Conservation (phyloP, 441 rosid species). For the Croton setiger region DNA sequence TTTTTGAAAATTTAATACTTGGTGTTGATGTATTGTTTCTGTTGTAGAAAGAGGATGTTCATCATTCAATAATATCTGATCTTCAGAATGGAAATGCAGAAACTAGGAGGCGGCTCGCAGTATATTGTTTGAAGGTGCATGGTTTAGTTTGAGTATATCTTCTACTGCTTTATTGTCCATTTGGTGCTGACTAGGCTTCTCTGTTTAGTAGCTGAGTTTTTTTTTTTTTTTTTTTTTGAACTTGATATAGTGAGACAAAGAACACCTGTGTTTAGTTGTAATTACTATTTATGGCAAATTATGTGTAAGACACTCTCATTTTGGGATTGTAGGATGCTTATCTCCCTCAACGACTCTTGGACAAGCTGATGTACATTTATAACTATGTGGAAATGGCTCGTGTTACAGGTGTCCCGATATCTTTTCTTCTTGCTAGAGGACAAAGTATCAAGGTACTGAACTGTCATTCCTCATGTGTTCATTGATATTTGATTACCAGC, state of each 20-base stretch:
- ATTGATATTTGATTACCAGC: slow-evolving; percentile 7
- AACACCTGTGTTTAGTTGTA: neutral
- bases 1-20: neutral
- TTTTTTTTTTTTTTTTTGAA: too few relatives aligned
- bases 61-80: slow-evolving; percentile 96
- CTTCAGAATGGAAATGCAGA: slow-evolving; percentile 99
- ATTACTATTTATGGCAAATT: neutral
- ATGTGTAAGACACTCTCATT: slow-evolving; percentile 10
- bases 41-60: slow-evolving; percentile 95
- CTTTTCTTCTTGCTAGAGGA: slow-evolving; percentile 97
- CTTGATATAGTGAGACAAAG: neutral
- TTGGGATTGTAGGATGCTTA: slow-evolving; percentile 82
- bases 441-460: slow-evolving; percentile 85
- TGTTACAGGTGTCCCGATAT: slow-evolving; percentile 96
- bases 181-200: slow-evolving; percentile 4
- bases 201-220: neutral
- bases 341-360: slow-evolving; percentile 96
- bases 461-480: slow-evolving; percentile 11
- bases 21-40: slow-evolving; percentile 18
- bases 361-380: slow-evolving; percentile 88
- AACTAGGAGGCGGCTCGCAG: slow-evolving; percentile 98
- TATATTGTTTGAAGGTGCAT: slow-evolving; percentile 91
- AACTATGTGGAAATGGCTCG: slow-evolving; percentile 99
- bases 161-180: slow-evolving; percentile 11
- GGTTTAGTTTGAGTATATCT: slow-evolving; percentile 10